phyloP scores from a whole-genome alignment of 1,139 yeast species.

The Yamadazyma atlantica region DNA sequence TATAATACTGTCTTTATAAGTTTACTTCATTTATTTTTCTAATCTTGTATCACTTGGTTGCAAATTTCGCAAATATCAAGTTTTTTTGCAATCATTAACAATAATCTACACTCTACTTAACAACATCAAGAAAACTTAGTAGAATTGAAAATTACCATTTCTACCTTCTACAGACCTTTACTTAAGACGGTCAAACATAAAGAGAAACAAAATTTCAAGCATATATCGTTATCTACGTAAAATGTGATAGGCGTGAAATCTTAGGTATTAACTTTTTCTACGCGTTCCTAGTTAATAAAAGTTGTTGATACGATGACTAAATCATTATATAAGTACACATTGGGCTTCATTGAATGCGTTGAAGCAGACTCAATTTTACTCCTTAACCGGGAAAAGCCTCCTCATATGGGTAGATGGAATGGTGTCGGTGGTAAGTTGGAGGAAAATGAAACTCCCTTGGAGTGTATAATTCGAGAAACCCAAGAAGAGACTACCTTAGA shows the following conservation, averaged over 20 bases:
- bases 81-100: neutral
- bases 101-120: neutral
- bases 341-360: constrained; percentile 38
- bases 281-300: neutral
- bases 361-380: constrained; percentile 35
- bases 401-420: constrained; percentile 56
- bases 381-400: constrained; percentile 43
- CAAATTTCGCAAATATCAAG: neutral
- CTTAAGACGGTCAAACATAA: too few species aligned
- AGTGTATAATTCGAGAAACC: constrained; percentile 45
- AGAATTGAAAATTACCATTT: too few species aligned
- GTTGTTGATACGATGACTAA: constrained; percentile 9
- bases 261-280: too few species aligned
- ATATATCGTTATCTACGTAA: too few species aligned
- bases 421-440: constrained; percentile 53
- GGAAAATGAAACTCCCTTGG: constrained; percentile 31
- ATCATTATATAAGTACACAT: constrained; percentile 27
- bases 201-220: too few species aligned
- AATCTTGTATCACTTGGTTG: neutral
- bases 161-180: too few species aligned
- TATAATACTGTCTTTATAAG: neutral
- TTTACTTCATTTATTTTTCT: neutral
- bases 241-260: too few species aligned
- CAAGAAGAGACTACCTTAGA: constrained; percentile 44
- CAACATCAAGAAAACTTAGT: neutral